These are phyloP conservation scores for Claviceps digitariae DNA, from an alignment of 2,329 filamentous ascomycete genomes.

Conservation along the genomic window DNA sequence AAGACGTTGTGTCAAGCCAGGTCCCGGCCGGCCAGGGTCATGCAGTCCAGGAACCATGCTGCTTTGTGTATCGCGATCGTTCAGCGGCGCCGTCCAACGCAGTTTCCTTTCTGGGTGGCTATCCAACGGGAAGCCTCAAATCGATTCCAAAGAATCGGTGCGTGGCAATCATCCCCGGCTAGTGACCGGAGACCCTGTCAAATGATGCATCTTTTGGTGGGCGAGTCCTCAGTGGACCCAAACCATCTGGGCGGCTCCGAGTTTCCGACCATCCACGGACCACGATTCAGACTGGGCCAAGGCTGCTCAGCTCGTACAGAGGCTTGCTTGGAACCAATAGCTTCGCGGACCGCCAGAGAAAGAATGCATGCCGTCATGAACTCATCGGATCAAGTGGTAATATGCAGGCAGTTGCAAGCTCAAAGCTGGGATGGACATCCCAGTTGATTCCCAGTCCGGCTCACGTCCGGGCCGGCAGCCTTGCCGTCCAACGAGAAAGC, in stretches of 20 bases:
- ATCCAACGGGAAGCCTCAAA: constrained; percentile 1
- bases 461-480: constrained; percentile 5
- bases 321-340: constrained; percentile 2
- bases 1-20: constrained; percentile 2
- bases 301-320: constrained; percentile 12
- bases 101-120: not conserved
- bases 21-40: constrained; percentile 2
- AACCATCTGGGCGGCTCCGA: constrained; percentile 7
- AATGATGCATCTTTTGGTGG: not conserved
- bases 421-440: constrained; percentile 9
- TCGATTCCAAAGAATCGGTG: constrained; percentile 2
- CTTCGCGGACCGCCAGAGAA: not conserved
- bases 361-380: constrained; percentile 6
- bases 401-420: constrained; percentile 10
- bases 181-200: constrained; percentile 1
- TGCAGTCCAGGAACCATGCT: constrained; percentile 3
- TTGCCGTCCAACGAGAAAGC: constrained; percentile 5
- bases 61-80: constrained; percentile 7
- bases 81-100: not conserved
- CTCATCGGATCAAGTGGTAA: constrained; percentile 4
- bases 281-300: constrained; percentile 8
- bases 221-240: not conserved
- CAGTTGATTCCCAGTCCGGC: constrained; percentile 4
- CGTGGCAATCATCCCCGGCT: not conserved
- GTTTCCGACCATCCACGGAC: not conserved